Conservation (phyloP, 108 stramenopile genomes). For the Hondaea fermentalgiana region DNA sequence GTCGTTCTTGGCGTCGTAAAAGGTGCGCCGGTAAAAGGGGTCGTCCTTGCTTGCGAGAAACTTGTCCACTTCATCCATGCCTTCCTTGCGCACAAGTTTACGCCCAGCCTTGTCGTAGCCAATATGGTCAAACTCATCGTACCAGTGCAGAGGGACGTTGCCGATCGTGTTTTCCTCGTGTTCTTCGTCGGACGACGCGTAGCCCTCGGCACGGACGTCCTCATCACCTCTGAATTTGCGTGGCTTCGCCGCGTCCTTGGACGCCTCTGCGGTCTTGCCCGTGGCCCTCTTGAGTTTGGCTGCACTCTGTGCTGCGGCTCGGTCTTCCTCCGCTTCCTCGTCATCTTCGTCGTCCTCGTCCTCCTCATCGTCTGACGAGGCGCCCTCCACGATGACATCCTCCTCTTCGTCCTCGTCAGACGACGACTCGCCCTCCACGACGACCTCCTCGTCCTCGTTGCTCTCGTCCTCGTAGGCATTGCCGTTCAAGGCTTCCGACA, state of each 20-base stretch:
- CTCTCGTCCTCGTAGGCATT: not conserved
- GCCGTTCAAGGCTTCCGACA: not conserved
- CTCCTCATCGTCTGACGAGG: no score
- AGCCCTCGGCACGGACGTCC: constrained; percentile 45
- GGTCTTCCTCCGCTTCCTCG: not conserved
- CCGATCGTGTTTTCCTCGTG: constrained; percentile 83
- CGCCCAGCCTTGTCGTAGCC: constrained; percentile 84
- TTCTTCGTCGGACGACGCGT: constrained; percentile 92
- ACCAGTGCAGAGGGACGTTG: constrained; percentile 92
- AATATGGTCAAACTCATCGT: constrained; percentile 75
- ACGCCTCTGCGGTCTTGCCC: not conserved
- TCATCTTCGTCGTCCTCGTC: not conserved
- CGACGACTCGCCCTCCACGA: not conserved
- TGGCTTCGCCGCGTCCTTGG: not conserved
- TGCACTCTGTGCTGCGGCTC: not conserved
- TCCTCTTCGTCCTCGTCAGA: not conserved
- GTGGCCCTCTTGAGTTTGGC: not conserved
- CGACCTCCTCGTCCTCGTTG: not conserved
- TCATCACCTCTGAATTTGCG: not conserved
- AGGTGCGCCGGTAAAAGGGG: constrained; percentile 59
- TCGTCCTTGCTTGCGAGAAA: constrained; percentile 67
- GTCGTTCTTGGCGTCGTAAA: constrained; percentile 90
- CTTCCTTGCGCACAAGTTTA: constrained; percentile 52
- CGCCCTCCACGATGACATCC: not conserved
- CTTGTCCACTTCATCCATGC: constrained; percentile 58